These are phyloP conservation scores for Aureobasidium lini DNA, from an alignment of 2,329 filamentous ascomycete species.

Conservation along the genomic window DNA sequence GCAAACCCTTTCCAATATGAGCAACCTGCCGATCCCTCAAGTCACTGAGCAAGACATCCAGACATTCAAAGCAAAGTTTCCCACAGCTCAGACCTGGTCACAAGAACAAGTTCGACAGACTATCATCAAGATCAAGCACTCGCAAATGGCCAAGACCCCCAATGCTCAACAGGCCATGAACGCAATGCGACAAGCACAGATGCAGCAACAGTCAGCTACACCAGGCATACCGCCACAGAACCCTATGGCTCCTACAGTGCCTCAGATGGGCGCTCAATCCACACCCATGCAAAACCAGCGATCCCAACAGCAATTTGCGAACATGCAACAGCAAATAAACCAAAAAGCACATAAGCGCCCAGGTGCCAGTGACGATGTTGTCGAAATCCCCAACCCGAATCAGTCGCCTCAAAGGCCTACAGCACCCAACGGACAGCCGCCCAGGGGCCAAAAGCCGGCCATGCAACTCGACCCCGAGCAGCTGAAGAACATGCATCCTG, in stretches of 20 bases:
- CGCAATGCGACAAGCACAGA: slow-evolving; percentile 28
- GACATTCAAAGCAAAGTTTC: slow-evolving; percentile 24
- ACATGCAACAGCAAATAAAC: slow-evolving; percentile 17
- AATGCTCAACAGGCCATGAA: not conserved
- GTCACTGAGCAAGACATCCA: slow-evolving; percentile 36
- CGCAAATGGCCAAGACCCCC: not conserved
- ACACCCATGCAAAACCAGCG: slow-evolving; percentile 18
- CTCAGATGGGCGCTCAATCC: slow-evolving; percentile 25
- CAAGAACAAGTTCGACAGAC: slow-evolving; percentile 38
- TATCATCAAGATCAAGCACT: slow-evolving; percentile 19
- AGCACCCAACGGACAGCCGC: slow-evolving; percentile 10
- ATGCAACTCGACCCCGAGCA: slow-evolving; percentile 12
- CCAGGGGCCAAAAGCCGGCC: slow-evolving; percentile 16
- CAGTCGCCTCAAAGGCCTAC: slow-evolving; percentile 9
- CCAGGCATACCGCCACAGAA: slow-evolving; percentile 15
- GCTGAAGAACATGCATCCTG: slow-evolving; percentile 15
- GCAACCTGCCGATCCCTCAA: slow-evolving; percentile 19
- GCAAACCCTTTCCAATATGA: slow-evolving; percentile 6
- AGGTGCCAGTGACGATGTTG: slow-evolving; percentile 33
- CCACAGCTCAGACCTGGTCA: slow-evolving; percentile 23
- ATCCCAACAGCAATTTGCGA: slow-evolving; percentile 18
- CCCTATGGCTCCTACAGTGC: slow-evolving; percentile 19
- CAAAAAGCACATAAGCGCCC: slow-evolving; percentile 29
- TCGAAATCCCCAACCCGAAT: slow-evolving; percentile 31
- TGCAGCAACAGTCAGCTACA: slow-evolving; percentile 13